phyloP scores from a whole-genome alignment of 805 yeast genomes.

The Saccharomyces jurei region DNA sequence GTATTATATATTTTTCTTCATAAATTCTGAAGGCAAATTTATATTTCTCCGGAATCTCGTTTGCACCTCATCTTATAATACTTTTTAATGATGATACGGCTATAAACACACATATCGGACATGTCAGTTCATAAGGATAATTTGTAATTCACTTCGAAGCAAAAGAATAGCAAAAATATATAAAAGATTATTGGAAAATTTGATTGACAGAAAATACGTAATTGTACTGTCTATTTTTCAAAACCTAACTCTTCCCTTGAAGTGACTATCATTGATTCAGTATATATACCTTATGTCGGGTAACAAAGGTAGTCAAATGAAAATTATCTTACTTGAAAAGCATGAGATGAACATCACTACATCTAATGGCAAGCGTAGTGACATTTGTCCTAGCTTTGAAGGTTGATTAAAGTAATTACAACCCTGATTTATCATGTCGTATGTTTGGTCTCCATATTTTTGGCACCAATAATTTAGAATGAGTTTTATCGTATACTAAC shows the following conservation, averaged over 20 bases:
- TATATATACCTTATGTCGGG: background rate
- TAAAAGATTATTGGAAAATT: background rate
- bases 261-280: background rate
- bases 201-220: too few species aligned
- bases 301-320: background rate
- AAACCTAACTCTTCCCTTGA: background rate
- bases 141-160: background rate
- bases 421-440: conserved; percentile 3
- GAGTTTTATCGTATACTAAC: background rate
- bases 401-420: background rate
- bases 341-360: background rate
- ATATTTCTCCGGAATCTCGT: background rate
- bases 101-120: background rate
- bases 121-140: background rate
- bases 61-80: background rate
- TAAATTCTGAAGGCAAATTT: background rate
- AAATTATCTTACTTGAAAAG: background rate
- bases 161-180: background rate
- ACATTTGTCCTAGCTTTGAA: background rate
- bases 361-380: background rate
- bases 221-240: background rate
- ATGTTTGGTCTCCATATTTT: conserved; percentile 1
- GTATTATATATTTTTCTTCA: background rate
- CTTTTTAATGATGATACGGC: background rate
- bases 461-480: background rate